Conservation (phyloP, 2,329 filamentous ascomycete genomes). For the Arthrocladium fulminans region DNA sequence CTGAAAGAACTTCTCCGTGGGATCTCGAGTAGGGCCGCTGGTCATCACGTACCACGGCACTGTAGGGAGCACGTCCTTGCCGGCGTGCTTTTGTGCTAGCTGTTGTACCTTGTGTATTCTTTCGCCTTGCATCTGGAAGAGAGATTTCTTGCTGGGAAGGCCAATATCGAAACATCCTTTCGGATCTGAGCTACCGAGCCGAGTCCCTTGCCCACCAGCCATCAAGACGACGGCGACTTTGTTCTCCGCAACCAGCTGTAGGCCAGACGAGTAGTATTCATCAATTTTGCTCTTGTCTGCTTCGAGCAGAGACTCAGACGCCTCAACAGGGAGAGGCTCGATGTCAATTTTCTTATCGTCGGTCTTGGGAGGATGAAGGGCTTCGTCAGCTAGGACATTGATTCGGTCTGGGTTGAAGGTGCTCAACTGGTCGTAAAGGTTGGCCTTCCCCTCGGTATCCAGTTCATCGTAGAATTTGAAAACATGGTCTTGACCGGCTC, state of each 20-base stretch:
- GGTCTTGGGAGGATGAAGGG: conserved; percentile 64
- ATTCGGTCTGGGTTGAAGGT: conserved; percentile 77
- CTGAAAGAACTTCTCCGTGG: conserved; percentile 89
- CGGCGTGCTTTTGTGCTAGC: conserved; percentile 63
- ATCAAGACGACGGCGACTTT: conserved; percentile 82
- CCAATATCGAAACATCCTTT: conserved; percentile 98
- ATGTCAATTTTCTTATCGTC: conserved; percentile 50
- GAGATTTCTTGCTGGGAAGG: conserved; percentile 80
- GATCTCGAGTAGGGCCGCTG: conserved; percentile 80
- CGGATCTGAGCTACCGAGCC: conserved; percentile 85
- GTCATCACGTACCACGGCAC: conserved; percentile 99
- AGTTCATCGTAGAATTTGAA: conserved; percentile 83
- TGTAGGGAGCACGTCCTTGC: conserved; percentile 47
- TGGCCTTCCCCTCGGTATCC: conserved; percentile 60
- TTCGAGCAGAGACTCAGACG: conserved; percentile 84
- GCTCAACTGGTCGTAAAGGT: conserved; percentile 71
- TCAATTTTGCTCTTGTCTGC: conserved; percentile 68
- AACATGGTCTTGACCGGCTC: conserved; percentile 70
- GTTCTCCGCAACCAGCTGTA: conserved; percentile 58
- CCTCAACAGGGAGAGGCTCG: conserved; percentile 79
- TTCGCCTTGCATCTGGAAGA: conserved; percentile 97
- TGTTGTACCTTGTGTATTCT: conserved; percentile 78
- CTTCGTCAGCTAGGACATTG: conserved; percentile 75
- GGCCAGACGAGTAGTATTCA: conserved; percentile 68
- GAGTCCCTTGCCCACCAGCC: conserved; percentile 93